Base-by-base conservation (phyloP, 768 basidiomycete genomes). In the Porpolomopsis calyptriformis region DNA sequence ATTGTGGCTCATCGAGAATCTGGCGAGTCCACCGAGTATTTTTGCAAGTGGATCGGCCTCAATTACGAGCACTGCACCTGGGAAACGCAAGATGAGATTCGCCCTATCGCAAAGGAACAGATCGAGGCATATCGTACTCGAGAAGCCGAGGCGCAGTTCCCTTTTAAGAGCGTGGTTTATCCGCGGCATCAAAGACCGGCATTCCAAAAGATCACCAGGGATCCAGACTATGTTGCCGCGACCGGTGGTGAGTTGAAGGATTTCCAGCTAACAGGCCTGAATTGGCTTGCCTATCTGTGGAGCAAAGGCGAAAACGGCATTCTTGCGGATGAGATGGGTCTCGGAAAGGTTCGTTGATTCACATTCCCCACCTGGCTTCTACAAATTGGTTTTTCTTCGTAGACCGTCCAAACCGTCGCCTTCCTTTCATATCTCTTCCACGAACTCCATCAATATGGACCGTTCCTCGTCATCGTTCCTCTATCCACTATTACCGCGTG, bases 221-320 rank as follows among this genome's bases (percentile, higher is more conserved):
- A 96, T 61, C 96, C 96, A 2, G 80, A 81, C 2, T 98, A 94
- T 62, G 76, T 98, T 56, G 62, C 57, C 3, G 60, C 62, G 16
- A 88, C 85, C 0, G 91, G 92, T 24, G 91, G 91, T 4, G 64
- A 80, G 51, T 72, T 98, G 50, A 99, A 99, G 66, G 96, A 98
- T 57, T 99, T 99, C 70, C 96, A 99, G 68, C 72, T 98, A 33
- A 96, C 91, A 2, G 96, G 96, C 19, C 72, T 99, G 52, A 99
- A 99, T 60, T 99, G 96, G 96, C 73, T 99, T n/a, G 85, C 89
- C 3, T 98, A 94, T 63, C 69, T 93, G 12, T 98, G 96, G 96
- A 81, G 77, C 53, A 80, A 89, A 54, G 88, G 88, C 7, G 85
- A 94, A 55, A 98, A 98, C 59, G 96, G 96, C 16, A 96, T 99